Evolutionary conservation across 768 basidiomycete genomes (phyloP).

Genomic region (Asterophora lycoperdoides): DNA sequence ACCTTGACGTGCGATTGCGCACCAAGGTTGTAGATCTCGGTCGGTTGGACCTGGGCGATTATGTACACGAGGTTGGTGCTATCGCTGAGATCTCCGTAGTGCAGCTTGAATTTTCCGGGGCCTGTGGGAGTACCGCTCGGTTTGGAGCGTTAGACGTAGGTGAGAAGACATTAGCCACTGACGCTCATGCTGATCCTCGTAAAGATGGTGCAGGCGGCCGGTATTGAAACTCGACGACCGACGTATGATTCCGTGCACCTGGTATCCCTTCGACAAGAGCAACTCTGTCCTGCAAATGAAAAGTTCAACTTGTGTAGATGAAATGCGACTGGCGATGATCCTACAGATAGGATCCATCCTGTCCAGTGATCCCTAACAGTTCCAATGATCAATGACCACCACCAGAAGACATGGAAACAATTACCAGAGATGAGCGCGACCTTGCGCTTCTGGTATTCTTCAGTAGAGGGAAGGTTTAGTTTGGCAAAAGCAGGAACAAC

Average conservation of each 20-base stretch:
- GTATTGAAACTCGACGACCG: conserved; percentile 99
- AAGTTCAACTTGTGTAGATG: conserved; percentile 4
- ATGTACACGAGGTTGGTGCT: conserved; percentile 97
- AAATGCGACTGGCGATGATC: conserved; percentile 23
- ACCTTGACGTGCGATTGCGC: conserved; percentile 99
- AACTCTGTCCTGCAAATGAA: conserved; percentile 63
- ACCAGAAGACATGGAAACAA: conserved; percentile 8
- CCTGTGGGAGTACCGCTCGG: conserved; percentile 31
- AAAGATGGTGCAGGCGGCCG: conserved; percentile 88
- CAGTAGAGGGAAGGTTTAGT: conserved; percentile 61
- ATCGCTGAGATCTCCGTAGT: conserved; percentile 93
- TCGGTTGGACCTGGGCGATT: conserved; percentile 90
- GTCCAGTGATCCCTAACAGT: conserved; percentile 82
- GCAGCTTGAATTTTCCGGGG: conserved; percentile 74
- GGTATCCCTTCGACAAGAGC: conserved; percentile 81
- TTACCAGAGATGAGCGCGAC: conserved; percentile 90
- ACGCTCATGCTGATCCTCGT: conserved; percentile 92
- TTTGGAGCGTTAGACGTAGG: conserved; percentile 3
- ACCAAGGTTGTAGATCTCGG: conserved; percentile 97
- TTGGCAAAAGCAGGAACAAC: conserved; percentile 43
- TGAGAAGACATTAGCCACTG: conserved; percentile 25
- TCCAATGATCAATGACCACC: conserved; percentile 9
- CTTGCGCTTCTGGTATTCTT: conserved; percentile 86
- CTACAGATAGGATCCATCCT: conserved; percentile 94
- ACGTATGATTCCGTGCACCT: conserved; percentile 94